These are phyloP conservation scores for Scedosporium boydii DNA, from an alignment of 2,329 filamentous ascomycete species.

Conservation along the genomic window DNA sequence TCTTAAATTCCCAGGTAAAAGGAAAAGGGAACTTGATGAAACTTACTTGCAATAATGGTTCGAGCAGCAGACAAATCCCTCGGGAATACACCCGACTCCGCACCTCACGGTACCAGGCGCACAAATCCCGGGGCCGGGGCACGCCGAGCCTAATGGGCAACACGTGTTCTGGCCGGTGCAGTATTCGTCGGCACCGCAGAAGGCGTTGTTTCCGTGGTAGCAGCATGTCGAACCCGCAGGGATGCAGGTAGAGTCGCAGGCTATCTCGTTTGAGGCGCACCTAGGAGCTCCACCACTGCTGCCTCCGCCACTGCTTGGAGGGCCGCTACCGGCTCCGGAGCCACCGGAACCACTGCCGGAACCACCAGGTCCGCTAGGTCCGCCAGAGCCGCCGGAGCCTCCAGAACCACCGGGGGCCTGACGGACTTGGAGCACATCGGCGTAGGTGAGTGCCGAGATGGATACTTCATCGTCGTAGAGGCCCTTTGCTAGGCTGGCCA, in stretches of 20 bases:
- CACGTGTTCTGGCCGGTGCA: slow-evolving; percentile 6
- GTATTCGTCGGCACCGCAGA: slow-evolving; percentile 5
- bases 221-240: slow-evolving; percentile 5
- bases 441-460: background rate
- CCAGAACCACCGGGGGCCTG: background rate
- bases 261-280: background rate
- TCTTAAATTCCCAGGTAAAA: too few species aligned
- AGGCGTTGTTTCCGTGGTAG: slow-evolving; percentile 6
- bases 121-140: slow-evolving; percentile 4
- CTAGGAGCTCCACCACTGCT: background rate
- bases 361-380: slow-evolving; percentile 16
- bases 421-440: background rate
- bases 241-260: slow-evolving; percentile 5
- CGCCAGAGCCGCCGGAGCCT: slow-evolving; percentile 12
- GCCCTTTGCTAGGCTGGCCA: background rate
- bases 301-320: background rate
- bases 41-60: slow-evolving; percentile 7
- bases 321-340: background rate
- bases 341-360: background rate
- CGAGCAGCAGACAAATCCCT: slow-evolving; percentile 6
- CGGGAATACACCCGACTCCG: slow-evolving; percentile 5
- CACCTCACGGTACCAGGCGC: slow-evolving; percentile 2
- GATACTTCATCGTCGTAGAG: background rate
- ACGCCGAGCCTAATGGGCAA: slow-evolving; percentile 3
- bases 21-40: too few species aligned